Evolutionary conservation across 352 stramenopile genomes (phyloP).

Genomic region (Thalassiosira livingstoniorum): DNA sequence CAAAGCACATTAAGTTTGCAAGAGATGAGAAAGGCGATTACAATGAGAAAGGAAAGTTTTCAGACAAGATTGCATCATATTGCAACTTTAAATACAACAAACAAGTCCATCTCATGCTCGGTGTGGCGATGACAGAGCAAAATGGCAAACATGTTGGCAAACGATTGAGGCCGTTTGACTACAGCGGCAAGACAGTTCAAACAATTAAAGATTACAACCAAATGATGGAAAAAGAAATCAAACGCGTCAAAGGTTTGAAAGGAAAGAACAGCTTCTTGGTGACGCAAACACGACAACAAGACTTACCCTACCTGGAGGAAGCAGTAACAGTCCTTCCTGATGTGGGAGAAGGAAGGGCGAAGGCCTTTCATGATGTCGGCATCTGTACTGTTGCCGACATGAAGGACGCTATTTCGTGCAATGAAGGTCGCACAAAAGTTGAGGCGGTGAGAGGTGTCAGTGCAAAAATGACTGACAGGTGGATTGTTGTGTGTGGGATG

Average conservation of each 20-base stretch:
- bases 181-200: neutral
- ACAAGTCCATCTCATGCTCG: neutral
- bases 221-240: too few species aligned
- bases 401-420: too few species aligned
- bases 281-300: neutral
- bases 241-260: neutral
- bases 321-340: neutral
- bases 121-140: neutral
- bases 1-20: neutral
- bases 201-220: neutral
- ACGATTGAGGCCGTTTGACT: neutral
- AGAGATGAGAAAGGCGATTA: neutral
- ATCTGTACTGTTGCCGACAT: neutral
- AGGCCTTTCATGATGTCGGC: neutral
- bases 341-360: neutral
- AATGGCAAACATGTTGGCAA: neutral
- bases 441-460: neutral
- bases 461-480: neutral
- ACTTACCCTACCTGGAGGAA: neutral
- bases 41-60: neutral
- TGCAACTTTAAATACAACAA: neutral
- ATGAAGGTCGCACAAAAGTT: too few species aligned
- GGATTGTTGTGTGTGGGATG: neutral
- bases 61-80: neutral
- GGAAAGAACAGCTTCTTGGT: neutral